Conservation (phyloP, 2,329 filamentous ascomycete species). For the Sporothrix globosa region DNA sequence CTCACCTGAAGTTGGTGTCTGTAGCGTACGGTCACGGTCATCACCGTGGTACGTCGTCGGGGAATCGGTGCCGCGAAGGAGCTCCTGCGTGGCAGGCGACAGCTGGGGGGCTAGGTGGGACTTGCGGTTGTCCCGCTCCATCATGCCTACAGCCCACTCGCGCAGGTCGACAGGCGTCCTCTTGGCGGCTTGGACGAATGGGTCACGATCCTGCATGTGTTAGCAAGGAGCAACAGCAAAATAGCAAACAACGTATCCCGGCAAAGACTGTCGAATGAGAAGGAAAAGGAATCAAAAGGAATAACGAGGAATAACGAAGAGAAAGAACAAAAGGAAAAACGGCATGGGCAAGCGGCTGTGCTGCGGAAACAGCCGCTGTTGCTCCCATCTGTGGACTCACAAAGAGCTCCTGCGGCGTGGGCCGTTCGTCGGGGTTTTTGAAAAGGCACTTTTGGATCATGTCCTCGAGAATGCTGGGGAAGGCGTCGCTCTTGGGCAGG, state of each 20-base stretch:
- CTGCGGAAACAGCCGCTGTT: background rate
- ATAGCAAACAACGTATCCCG: background rate
- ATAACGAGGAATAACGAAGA: background rate
- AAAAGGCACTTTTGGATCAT: constrained; percentile 95
- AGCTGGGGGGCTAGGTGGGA: constrained; percentile 84
- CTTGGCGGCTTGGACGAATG: constrained; percentile 95
- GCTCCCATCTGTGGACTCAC: constrained; percentile 56
- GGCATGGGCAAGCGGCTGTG: background rate
- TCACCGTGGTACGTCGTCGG: constrained; percentile 54
- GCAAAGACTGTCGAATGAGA: background rate
- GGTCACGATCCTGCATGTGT: constrained; percentile 73
- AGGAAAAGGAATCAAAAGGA: background rate
- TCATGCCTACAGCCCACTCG: constrained; percentile 90
- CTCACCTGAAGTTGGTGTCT: constrained; percentile 71
- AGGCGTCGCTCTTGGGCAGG: constrained; percentile 95
- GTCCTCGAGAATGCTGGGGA: constrained; percentile 90
- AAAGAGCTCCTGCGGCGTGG: constrained; percentile 90
- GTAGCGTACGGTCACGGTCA: constrained; percentile 53
- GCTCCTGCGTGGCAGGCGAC: constrained; percentile 75
- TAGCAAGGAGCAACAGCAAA: background rate
- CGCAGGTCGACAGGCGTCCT: constrained; percentile 91
- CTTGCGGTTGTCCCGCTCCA: constrained; percentile 94
- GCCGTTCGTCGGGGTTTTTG: constrained; percentile 85
- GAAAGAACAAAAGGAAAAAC: background rate
- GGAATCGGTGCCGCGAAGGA: constrained; percentile 68